Percentiles rank a stretch among this genome's conserved stretches.
Conservation (phyloP, 805 yeast species). For the Ogataea minuta region DNA sequence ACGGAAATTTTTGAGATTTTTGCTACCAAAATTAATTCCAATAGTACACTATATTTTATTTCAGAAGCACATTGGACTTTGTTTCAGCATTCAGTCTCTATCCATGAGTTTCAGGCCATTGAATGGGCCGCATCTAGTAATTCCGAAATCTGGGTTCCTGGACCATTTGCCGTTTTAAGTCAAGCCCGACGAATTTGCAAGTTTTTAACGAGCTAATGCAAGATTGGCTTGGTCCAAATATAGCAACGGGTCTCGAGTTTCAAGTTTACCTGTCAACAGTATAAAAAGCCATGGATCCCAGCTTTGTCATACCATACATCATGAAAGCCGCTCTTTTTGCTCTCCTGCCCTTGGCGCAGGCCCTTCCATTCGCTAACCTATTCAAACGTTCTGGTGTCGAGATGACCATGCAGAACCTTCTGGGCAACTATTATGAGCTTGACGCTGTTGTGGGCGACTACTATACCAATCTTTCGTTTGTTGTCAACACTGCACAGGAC, state of each 20-base stretch:
- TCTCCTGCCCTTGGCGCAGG: constrained; percentile 4
- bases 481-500: constrained; percentile 33
- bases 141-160: not conserved
- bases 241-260: not conserved
- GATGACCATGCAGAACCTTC: constrained; percentile 14
- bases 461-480: constrained; percentile 22
- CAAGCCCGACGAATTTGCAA: not conserved
- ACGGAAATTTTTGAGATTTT: constrained; percentile 13
- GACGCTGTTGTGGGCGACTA: constrained; percentile 30
- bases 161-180: not conserved
- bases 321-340: constrained; percentile 4
- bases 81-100: too few species aligned
- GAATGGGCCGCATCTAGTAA: not conserved
- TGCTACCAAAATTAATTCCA: constrained; percentile 6
- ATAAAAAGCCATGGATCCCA: too few species aligned
- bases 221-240: not conserved
- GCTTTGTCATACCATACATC: not conserved
- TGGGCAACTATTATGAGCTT: constrained; percentile 22
- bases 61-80: too few species aligned
- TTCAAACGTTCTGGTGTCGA: constrained; percentile 14
- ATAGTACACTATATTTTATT: too few species aligned
- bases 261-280: constrained; percentile 8
- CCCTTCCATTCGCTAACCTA: constrained; percentile 8
- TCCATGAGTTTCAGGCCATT: constrained; percentile 1
- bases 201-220: not conserved